These are phyloP conservation scores for Cutaneotrichosporon sp. DNA, from an alignment of 1,284 basidiomycete species.

Conservation along the genomic window DNA sequence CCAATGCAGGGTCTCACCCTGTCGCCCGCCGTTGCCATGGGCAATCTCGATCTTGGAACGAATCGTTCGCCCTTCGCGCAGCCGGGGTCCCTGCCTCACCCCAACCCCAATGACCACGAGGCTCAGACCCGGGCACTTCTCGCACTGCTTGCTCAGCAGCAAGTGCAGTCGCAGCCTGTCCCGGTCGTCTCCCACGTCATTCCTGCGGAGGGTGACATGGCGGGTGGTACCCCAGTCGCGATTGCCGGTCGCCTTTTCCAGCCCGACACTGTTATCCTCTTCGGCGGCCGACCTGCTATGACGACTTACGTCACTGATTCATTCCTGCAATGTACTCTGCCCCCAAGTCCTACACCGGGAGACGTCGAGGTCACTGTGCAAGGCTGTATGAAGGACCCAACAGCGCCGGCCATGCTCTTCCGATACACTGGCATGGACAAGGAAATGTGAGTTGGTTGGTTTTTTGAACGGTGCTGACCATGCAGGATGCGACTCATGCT, in stretches of 20 bases:
- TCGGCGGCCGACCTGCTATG: conserved; percentile 76
- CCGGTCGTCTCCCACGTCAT: conserved; percentile 60
- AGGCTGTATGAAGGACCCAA: conserved; percentile 47
- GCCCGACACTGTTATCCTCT: conserved; percentile 62
- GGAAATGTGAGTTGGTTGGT: conserved; percentile 41
- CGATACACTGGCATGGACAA: conserved; percentile 38
- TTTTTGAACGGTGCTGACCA: conserved; percentile 3
- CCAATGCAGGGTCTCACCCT: conserved; percentile 20
- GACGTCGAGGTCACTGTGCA: conserved; percentile 83
- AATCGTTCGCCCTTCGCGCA: conserved; percentile 1
- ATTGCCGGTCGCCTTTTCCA: conserved; percentile 83
- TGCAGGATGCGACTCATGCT: conserved; percentile 40
- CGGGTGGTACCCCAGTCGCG: conserved; percentile 92
- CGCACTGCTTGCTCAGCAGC: conserved; percentile 10
- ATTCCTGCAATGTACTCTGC: conserved; percentile 86
- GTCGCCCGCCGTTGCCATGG: conserved; percentile 15
- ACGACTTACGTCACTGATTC: conserved; percentile 91
- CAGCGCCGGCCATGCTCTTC: conserved; percentile 32
- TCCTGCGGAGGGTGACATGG: conserved; percentile 83
- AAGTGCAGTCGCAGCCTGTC: conserved; percentile 14
- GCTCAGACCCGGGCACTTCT: conserved; percentile 20
- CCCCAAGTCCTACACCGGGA: conserved; percentile 74
- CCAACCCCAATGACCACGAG: conserved; percentile 14
- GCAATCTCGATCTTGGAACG: conserved; percentile 16
- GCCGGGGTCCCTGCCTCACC: not conserved